A percentile compares a stretch with the other conserved stretches of the same genome.
Evolutionary conservation across 139 green algal species (phyloP).

Genomic region (Bryopsis sp.): DNA sequence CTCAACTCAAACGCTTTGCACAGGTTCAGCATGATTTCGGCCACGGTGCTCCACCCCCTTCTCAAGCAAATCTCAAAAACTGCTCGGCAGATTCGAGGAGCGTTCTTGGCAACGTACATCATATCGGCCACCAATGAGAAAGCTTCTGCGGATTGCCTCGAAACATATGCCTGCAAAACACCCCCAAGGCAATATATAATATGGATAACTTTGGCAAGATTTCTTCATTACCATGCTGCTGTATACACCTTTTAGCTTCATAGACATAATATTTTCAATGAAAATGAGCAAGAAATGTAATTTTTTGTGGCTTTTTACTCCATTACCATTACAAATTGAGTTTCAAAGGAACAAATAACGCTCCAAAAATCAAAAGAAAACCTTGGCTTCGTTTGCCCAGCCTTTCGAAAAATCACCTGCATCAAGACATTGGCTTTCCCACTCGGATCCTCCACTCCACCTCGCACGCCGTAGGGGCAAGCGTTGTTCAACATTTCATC

Average conservation of each 20-base stretch:
- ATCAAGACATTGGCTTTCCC: slow-evolving; percentile 88
- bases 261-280: too few species aligned
- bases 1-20: slow-evolving; percentile 73
- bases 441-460: slow-evolving; percentile 69
- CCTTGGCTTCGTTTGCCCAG: background rate
- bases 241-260: too few species aligned
- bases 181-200: too few species aligned
- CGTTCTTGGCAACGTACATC: slow-evolving; percentile 84
- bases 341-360: too few species aligned
- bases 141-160: slow-evolving; percentile 58
- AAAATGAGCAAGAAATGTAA: too few species aligned
- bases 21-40: slow-evolving; percentile 47
- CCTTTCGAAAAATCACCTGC: too few species aligned
- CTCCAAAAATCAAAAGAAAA: too few species aligned
- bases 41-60: slow-evolving; percentile 54
- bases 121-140: slow-evolving; percentile 91
- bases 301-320: too few species aligned
- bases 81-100: slow-evolving; percentile 77
- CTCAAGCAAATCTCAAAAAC: slow-evolving; percentile 89
- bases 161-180: slow-evolving; percentile 78
- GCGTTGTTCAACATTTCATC: slow-evolving; percentile 46
- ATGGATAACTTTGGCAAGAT: too few species aligned
- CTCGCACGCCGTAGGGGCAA: slow-evolving; percentile 61
- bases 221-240: too few species aligned
- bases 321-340: too few species aligned